These are phyloP conservation scores for Trichoderma sp. DNA, from an alignment of 2,329 filamentous ascomycete species.

Conservation along the genomic window DNA sequence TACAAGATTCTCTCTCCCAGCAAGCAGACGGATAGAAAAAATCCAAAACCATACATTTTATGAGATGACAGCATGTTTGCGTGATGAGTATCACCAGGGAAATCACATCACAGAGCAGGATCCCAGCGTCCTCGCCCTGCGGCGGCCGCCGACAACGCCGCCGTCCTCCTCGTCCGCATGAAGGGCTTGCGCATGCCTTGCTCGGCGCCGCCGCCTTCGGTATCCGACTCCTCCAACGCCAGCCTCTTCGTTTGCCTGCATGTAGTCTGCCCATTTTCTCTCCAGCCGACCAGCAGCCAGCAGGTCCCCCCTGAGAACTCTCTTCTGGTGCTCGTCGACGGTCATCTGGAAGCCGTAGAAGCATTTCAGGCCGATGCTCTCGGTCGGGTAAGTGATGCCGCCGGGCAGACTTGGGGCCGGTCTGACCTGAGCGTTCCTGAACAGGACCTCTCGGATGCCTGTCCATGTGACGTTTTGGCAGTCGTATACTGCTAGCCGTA, in stretches of 20 bases:
- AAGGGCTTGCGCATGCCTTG: slow-evolving; percentile 77
- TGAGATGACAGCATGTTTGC: background rate
- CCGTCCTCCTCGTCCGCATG: slow-evolving; percentile 81
- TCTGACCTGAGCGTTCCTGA: slow-evolving; percentile 75
- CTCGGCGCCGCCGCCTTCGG: slow-evolving; percentile 72
- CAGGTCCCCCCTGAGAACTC: slow-evolving; percentile 77
- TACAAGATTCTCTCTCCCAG: background rate
- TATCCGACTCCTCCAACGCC: slow-evolving; percentile 66
- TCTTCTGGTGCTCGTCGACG: slow-evolving; percentile 88
- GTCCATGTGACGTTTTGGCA: slow-evolving; percentile 92
- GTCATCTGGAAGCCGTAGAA: slow-evolving; percentile 96
- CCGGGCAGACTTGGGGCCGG: slow-evolving; percentile 48
- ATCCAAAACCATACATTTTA: slow-evolving; percentile 1
- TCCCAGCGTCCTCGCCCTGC: slow-evolving; percentile 65
- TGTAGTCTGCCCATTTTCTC: slow-evolving; percentile 89
- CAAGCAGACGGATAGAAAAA: background rate
- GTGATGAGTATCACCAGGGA: background rate
- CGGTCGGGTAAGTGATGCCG: slow-evolving; percentile 64
- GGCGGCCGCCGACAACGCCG: slow-evolving; percentile 56
- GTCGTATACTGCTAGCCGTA: slow-evolving; percentile 84
- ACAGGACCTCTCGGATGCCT: slow-evolving; percentile 82
- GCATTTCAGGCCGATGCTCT: slow-evolving; percentile 86
- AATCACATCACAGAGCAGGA: slow-evolving; percentile 66
- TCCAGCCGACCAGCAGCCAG: slow-evolving; percentile 76
- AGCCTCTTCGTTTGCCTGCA: slow-evolving; percentile 88